Base-by-base conservation (phyloP, 2,329 filamentous ascomycete species). In the Cryphonectria radicalis region DNA sequence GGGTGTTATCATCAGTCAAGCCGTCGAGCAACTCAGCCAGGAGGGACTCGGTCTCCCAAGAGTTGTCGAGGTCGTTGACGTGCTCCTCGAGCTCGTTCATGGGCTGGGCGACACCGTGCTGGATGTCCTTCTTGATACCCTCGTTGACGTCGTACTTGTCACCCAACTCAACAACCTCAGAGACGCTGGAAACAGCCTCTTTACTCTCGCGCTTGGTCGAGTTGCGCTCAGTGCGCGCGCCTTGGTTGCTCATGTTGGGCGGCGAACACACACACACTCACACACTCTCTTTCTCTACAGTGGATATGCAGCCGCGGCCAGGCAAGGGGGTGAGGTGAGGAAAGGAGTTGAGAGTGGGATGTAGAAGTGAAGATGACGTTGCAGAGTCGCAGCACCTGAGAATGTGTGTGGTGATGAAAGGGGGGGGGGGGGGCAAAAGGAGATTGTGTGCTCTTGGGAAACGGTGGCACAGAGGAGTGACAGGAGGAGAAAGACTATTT, bases 31-130 rank as follows among this genome's bases (percentile, higher is more conserved):
- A 83, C 76, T 91, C 90, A 73, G 89, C 89, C 73, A 89, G 90
- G 2, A 92, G 80, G 37, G 89, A 91, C 74, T 91, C 87, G 7
- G 86, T 87, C 75, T 91, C 90, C 89, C 89, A 91, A 17, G 85
- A 85, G 66, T 88, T 86, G 70, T 81, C 81, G 5, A 84, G 82
- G 71, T 88, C 86, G 42, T 83, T 84, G 74, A 87, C 83, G 75
- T 84, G 82, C 74, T 87, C 84, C 74, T 88, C 86, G 13, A 87
- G 81, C 71, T 88, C 86, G 53, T 74, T 78, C 57, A 79, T 59
- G 35, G 72, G 67, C 25, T 74, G 67, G 43, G 66, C 74, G 53
- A 74, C 74, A 11, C 72, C 70, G 55, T 73, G 70, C 70, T 74
- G 68, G 32, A 74, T 72, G 59, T 74, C 73, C 32, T 73, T 67